Base-by-base conservation (phyloP, 2,329 filamentous ascomycete species). In the Penicillium sp. region DNA sequence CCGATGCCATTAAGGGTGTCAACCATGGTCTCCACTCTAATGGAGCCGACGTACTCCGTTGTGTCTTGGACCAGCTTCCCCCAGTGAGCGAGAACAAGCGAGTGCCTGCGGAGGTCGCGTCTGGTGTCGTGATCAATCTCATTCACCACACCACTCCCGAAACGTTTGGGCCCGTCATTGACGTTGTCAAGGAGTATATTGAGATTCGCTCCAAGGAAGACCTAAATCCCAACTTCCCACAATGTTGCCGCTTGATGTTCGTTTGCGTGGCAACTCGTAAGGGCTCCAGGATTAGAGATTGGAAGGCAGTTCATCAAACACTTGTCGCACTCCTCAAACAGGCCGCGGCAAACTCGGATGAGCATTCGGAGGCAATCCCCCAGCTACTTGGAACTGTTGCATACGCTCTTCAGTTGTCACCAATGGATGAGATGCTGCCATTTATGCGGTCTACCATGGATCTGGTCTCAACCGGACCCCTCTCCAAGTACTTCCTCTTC, bases 71-170 rank as follows among this genome's bases (percentile, higher is more conserved):
- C 31, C 65, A 70, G 54, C 62, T 73, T 6, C 67, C 69, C 28
- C 67, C 67, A 0, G 66, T 69, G n/a, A 71, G 71, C 55, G 68
- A 70, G 35, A 54, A 67, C 5, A 69, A 71, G 37, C 71, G 64
- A 37, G 64, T 65, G 38, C 63, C 76, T 12, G 66, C 69, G 15
- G 84, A 90, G 54, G 83, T 96, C 22, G 81, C 91, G 38, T 86
- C 85, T 64, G 94, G 94, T 28, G 85, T 94, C 28, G 74, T 97
- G 39, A 90, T 90, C 5, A 93, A 90, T 67, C 79, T 92, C 34
- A 87, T 96, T 53, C 95, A 99, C 73, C 89, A 96, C 71, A 89
- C 90, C 1, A 90, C 86, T 54, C 75, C 83, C 1, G 88, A 91
- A 34, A 91, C 89, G 0, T 94, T 97, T 71, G 79, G 81, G 52